A percentile compares a stretch with the other conserved stretches of the same genome.
phyloP scores from a whole-genome alignment of 2,329 filamentous ascomycete species.

The Colletotrichum gloeosporioides region DNA sequence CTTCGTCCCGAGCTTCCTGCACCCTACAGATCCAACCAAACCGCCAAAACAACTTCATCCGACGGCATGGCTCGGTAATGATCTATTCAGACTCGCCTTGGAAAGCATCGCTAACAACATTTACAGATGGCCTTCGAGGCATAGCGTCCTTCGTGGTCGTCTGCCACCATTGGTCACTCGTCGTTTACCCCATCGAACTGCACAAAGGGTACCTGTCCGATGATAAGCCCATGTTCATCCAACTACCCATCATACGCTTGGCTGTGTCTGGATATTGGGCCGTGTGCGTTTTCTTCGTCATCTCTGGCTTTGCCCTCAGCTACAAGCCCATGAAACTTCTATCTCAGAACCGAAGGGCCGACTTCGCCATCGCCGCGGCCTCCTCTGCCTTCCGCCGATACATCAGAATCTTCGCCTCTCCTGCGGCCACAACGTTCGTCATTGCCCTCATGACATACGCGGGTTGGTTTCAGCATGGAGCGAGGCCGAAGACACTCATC shows the following conservation, averaged over 20 bases:
- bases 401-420: slow-evolving; percentile 57
- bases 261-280: slow-evolving; percentile 60
- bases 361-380: slow-evolving; percentile 49
- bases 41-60: not conserved
- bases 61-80: slow-evolving; percentile 1
- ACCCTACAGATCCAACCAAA: not conserved
- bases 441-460: slow-evolving; percentile 49
- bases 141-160: slow-evolving; percentile 73
- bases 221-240: slow-evolving; percentile 50
- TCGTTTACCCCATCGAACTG: not conserved
- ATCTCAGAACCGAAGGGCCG: slow-evolving; percentile 36
- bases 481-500: not conserved
- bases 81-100: not conserved
- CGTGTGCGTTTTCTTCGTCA: slow-evolving; percentile 67
- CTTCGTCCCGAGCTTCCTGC: not conserved
- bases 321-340: slow-evolving; percentile 56
- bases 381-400: slow-evolving; percentile 57
- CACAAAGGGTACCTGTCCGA: slow-evolving; percentile 25
- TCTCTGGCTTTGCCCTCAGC: slow-evolving; percentile 65
- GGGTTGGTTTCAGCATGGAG: slow-evolving; percentile 33
- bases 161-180: slow-evolving; percentile 52
- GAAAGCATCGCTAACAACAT: not conserved
- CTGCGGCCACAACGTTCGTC: slow-evolving; percentile 53
- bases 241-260: slow-evolving; percentile 59
- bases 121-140: slow-evolving; percentile 64